Conservation (phyloP, 768 basidiomycete genomes). For the Pleurotus pulmonarius region DNA sequence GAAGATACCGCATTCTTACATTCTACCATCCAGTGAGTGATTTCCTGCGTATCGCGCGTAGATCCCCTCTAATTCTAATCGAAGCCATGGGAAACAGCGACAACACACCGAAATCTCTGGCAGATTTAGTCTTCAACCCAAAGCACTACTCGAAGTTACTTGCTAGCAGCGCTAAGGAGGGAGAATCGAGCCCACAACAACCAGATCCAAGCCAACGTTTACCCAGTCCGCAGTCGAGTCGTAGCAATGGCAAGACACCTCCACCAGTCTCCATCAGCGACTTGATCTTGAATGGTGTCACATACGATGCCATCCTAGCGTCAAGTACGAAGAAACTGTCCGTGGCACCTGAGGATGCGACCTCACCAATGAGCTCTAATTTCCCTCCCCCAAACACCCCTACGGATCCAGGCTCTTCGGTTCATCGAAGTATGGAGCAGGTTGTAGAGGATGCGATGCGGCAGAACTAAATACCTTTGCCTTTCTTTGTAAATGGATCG, state of each 20-base stretch:
- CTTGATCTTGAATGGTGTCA: slow-evolving; percentile 16
- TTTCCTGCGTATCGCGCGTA: no score
- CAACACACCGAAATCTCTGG: slow-evolving; percentile 1
- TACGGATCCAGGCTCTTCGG: not conserved
- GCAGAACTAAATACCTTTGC: not conserved
- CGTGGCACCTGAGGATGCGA: not conserved
- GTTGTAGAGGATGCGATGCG: not conserved
- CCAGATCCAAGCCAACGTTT: not conserved
- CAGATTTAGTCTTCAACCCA: slow-evolving; percentile 13
- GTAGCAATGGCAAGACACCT: not conserved
- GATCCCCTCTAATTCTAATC: no score
- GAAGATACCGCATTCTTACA: no score
- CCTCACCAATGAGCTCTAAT: not conserved
- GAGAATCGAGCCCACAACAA: not conserved
- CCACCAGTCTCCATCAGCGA: slow-evolving; percentile 15
- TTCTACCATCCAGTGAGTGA: no score
- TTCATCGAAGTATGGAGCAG: not conserved
- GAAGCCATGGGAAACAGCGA: not conserved
- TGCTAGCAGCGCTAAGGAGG: not conserved
- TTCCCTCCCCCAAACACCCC: slow-evolving; percentile 6
- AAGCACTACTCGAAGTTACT: slow-evolving; percentile 8
- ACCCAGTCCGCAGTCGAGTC: not conserved
- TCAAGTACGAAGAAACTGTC: slow-evolving; percentile 15
- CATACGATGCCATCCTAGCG: slow-evolving; percentile 21
- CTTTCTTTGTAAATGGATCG: not conserved